Evolutionary conservation across 768 basidiomycete genomes (phyloP), one percentile per base, ranked within the genome.

Genomic region (Pleurotus salmoneostramineus): DNA sequence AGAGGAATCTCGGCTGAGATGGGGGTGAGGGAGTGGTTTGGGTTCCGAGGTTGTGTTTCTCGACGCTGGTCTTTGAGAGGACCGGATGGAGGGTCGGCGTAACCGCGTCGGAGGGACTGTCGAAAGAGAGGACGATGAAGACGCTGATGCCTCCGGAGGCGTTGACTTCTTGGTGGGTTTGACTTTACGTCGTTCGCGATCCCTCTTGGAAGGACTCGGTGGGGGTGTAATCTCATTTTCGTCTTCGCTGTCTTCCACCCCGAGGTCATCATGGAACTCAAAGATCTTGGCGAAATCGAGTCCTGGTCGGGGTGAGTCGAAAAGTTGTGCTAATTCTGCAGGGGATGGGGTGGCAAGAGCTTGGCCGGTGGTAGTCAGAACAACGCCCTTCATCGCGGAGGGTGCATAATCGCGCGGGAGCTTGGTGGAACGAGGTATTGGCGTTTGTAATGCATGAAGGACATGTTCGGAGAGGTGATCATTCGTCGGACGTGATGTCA

Each of bases 251-350:
- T 72, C 71, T 15, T 64, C 61, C 4, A 70, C 66, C 21, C 74
- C 69, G 55, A 76, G 74, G 14, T 74, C 74, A 42, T 75, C 72
- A n/a, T 74, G 70, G 68, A 87, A 84, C 63, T 91, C 88, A 61
- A 91, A 91, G 49, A 91, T 91, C 69, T 84, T 87, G 6, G 85
- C 80, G 65, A 93, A 93, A 64, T 89, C 84, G 31, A 93, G 76
- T 2, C 84, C 85, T 40, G 89, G 83, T 60, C 78, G 84, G 0
- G 91, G 91, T 6, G 86, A 87, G 43, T 80, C 78, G 64, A 93
- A 88, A 2, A 91, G 75, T 36, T 81, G 84, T 2, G 80, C 80
- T 0, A 92, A 75, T 64, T 88, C 87, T 0, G 77, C 73, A 0
- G 87, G 88, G 1, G 81, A 76, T 1, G 91, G 91, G 10, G 91